A percentile compares a stretch with the other conserved stretches of the same genome.
Conservation (phyloP, 306 rosid species). For the Cicer judaicum region DNA sequence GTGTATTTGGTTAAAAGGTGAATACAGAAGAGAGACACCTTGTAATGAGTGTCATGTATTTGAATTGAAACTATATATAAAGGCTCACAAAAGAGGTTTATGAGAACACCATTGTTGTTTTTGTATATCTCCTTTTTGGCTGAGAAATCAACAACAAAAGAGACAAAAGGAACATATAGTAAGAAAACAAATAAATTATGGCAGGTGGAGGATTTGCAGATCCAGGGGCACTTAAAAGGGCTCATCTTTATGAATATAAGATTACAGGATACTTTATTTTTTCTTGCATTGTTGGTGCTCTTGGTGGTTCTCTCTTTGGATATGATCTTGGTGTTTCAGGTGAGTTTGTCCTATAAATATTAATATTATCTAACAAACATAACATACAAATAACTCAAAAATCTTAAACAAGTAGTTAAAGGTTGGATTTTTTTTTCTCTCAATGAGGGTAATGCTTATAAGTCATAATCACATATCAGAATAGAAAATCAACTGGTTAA, state of each 20-base stretch:
- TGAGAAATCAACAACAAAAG: neutral
- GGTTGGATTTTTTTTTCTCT: too few relatives aligned
- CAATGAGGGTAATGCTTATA: too few relatives aligned
- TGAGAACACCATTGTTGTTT: neutral
- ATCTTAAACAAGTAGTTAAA: too few relatives aligned
- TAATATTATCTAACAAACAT: too few relatives aligned
- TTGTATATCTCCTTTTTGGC: conserved; percentile 11
- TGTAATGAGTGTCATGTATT: neutral
- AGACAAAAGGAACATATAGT: neutral
- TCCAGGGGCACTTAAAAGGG: conserved; percentile 54
- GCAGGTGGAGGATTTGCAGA: conserved; percentile 68
- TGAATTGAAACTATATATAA: conserved; percentile 21
- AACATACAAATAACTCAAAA: too few relatives aligned
- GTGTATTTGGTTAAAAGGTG: conserved; percentile 5
- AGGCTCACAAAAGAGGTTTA: neutral
- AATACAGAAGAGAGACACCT: neutral
- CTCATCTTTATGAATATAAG: conserved; percentile 72
- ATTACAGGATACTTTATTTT: conserved; percentile 66
- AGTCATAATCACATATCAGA: too few relatives aligned
- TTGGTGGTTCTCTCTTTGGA: conserved; percentile 90
- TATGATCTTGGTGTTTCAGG: conserved; percentile 98
- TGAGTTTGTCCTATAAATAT: too few relatives aligned
- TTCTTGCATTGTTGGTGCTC: conserved; percentile 78
- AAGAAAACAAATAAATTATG: conserved; percentile 37
- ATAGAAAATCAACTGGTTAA: neutral